These are phyloP conservation scores for Neurospora crassa DNA, from an alignment of 2,329 filamentous ascomycete genomes.

Conservation along the genomic window DNA sequence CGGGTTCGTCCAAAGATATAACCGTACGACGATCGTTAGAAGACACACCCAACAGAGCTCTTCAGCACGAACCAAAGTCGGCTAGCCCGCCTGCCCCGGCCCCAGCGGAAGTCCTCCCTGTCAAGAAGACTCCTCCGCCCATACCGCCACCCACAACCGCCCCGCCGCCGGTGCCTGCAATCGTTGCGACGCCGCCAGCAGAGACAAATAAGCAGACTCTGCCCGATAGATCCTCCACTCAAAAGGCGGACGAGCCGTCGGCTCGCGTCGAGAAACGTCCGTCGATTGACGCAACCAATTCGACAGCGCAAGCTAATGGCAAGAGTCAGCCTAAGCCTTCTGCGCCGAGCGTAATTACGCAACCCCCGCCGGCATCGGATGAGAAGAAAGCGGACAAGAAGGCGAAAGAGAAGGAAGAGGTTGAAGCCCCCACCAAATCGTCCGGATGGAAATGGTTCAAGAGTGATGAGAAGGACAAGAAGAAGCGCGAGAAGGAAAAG, in stretches of 20 bases:
- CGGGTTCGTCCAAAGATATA: conserved; percentile 4
- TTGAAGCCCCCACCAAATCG: conserved; percentile 66
- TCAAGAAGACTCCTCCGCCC: conserved; percentile 26
- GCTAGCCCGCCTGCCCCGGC: conserved; percentile 16
- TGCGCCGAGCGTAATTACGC: conserved; percentile 13
- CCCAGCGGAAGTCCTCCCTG: conserved; percentile 24
- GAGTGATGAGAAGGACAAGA: conserved; percentile 67
- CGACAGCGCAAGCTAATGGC: conserved; percentile 1
- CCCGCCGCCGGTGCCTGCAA: conserved; percentile 39
- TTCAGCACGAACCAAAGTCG: conserved; percentile 9
- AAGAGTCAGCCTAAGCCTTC: conserved; percentile 14
- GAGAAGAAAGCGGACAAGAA: conserved; percentile 69
- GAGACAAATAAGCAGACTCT: conserved; percentile 30
- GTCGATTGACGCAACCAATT: conserved; percentile 2
- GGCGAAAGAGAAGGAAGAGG: conserved; percentile 58
- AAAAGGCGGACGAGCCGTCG: conserved; percentile 26
- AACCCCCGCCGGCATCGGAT: conserved; percentile 25
- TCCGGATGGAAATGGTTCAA: conserved; percentile 78
- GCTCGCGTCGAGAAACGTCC: conserved; percentile 24
- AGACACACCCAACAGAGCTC: conserved; percentile 3
- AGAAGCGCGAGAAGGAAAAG: conserved; percentile 51
- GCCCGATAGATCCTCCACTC: conserved; percentile 47
- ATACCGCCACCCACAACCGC: conserved; percentile 18
- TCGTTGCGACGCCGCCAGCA: conserved; percentile 51
- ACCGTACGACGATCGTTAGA: conserved; percentile 3